Evolutionary conservation across 768 basidiomycete genomes (phyloP), one percentile per base, ranked within the genome.

Genomic region (Zangia roseola): DNA sequence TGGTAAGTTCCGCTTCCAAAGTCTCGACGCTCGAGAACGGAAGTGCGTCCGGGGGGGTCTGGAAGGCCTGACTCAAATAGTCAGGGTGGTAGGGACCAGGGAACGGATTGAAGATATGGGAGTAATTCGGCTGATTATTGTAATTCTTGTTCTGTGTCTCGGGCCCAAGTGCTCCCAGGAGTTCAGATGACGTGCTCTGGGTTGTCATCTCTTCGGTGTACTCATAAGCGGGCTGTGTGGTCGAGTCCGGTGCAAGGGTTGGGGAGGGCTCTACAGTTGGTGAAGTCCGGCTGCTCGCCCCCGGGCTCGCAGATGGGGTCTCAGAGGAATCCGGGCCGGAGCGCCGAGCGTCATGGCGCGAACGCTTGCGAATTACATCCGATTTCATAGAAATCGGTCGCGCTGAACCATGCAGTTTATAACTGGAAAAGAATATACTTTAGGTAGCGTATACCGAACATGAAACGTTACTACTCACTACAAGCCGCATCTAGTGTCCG

Each of bases 301-400:
- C 86, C 0, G 87, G 88, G 59, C 83, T 86, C 4, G 81, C 85
- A 6, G 89, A 88, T 1, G 85, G 84, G 0, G 86, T 87, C 51
- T 88, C 86, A 40, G 83, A 77, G 19, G 72, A 64, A 36, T 72
- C 74, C 52, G 70, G 71, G 14, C 77, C 78, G 45, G 71, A 57
- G 17, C 85, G 79, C 30, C 87, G 80, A 19, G 86, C 84, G 50
- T 91, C 88, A 56, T 91, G 88, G 2, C 90, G 75, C 2, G 90
- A 88, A 34, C 91, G 84, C 63, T 92, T 92, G 52, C 90, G 86
- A 56, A 93, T 90, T 30, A 91, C 83, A 54, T 93, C 91, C 5
- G 88, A 91, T 65, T 92, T 92, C 90, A 93, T 92, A 8, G 87
- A 89, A 52, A 91, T 89, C 2, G 91, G 91, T 21, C 91, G 83